Evolutionary conservation across 805 yeast species (phyloP), one percentile per base, ranked within the genome.

Genomic region (Tetrapisispora nanseiensis): DNA sequence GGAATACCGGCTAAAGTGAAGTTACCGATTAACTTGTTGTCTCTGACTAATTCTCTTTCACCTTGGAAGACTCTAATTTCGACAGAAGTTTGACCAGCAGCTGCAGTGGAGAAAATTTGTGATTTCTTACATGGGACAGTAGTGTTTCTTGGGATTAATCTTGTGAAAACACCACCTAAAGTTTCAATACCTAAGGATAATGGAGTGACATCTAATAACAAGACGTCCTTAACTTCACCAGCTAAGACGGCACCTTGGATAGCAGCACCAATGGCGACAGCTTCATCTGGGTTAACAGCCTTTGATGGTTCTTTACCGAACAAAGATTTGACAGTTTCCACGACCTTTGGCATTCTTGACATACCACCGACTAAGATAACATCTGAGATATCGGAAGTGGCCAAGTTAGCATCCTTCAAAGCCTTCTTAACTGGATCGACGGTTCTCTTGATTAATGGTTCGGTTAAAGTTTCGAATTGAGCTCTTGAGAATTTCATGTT

Each of bases 181-280:
- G 90, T 82, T 61, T 83, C 94, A 52, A 83, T 83, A 44, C 94
- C 94, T 39, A 83, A 62, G n/a, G 92, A 81, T 60, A 83, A 69
- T 42, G 95, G 94, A 23, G 92, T 82, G 18, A 84, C 92, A 63
- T 84, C 95, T 51, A 84, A 69, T 42, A 84, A 64, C 41, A 84
- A 72, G 33, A 84, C 90, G 57, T 83, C 82, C 62, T 76, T 80
- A 42, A 84, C 80, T 53, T 83, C 86, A 50, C 95, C 95, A 20
- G 89, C 80, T 44, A 84, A 66, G 31, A 84, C 81, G 52, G 87
- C 94, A 55, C 90, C 95, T 66, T 84, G 95, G 54, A 84, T 82
- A 35, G 94, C 92, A 26, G 95, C 95, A 57, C 95, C 95, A 50
- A 84, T 65, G 34, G 94, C 92, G 39, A 84, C 95, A n/a, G 94